Evolutionary conservation across 2,329 filamentous ascomycete species (phyloP).

Genomic region (Colletotrichum caudatum): DNA sequence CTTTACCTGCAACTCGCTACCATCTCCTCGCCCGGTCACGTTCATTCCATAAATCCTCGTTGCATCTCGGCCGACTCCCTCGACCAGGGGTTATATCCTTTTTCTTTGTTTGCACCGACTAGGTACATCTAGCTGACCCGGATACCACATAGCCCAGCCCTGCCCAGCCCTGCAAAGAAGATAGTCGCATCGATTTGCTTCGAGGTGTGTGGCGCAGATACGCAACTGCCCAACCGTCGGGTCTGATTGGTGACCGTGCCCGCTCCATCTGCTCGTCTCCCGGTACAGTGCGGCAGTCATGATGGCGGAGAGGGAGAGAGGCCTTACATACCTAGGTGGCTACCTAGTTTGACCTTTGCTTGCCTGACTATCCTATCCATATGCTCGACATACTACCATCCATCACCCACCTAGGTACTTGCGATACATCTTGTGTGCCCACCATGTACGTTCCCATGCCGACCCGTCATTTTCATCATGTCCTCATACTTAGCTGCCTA

Average conservation of each 20-base stretch:
- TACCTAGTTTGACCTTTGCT: neutral
- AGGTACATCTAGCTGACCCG: neutral
- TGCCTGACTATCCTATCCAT: neutral
- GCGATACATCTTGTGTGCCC: neutral
- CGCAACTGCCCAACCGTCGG: neutral
- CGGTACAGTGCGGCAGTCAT: conserved; percentile 4
- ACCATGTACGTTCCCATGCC: neutral
- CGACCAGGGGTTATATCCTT: neutral
- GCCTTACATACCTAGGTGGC: neutral
- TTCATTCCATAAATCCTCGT: neutral
- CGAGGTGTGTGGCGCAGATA: neutral
- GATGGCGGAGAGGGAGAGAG: neutral
- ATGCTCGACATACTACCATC: neutral
- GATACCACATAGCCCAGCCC: conserved; percentile 14
- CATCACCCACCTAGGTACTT: no score
- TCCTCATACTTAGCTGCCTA: neutral
- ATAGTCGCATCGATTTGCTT: neutral
- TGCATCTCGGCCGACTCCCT: neutral
- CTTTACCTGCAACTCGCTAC: neutral
- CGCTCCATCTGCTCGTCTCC: neutral
- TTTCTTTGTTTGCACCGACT: neutral
- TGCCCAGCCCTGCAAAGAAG: conserved; percentile 8
- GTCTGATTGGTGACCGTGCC: neutral
- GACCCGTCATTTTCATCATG: neutral
- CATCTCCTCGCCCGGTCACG: neutral